A percentile compares a stretch with the other conserved stretches of the same genome.
These are phyloP conservation scores for Chytriomyces hyalinus DNA, from an alignment of 192 early-diverging fungal species.

Conservation along the genomic window DNA sequence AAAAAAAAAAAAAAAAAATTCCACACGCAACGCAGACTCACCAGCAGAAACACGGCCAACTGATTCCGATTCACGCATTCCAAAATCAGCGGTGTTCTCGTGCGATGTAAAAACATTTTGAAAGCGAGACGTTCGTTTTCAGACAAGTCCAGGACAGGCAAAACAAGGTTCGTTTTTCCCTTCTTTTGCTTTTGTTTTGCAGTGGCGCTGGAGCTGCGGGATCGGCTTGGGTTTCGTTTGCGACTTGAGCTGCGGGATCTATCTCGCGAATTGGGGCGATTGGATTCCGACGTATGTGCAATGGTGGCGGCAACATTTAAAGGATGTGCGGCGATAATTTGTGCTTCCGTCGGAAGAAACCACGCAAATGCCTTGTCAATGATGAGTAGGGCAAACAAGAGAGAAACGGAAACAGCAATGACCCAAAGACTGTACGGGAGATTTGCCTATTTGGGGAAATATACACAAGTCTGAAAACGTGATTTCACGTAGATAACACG, in stretches of 20 bases:
- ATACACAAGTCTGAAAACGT: background rate
- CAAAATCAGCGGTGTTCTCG: slow-evolving; percentile 61
- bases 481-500: background rate
- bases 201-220: background rate
- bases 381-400: slow-evolving; percentile 65
- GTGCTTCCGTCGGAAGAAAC: background rate
- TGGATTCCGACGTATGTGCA: background rate
- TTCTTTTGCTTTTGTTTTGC: no score
- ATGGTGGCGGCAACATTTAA: background rate
- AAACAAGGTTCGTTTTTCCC: no score
- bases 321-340: background rate
- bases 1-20: background rate
- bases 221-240: background rate
- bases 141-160: no score
- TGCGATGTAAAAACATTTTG: background rate
- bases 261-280: background rate
- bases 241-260: slow-evolving; percentile 50
- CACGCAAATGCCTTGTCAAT: slow-evolving; percentile 53
- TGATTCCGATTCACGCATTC: slow-evolving; percentile 81
- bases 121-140: no score
- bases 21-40: slow-evolving; percentile 32
- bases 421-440: slow-evolving; percentile 82
- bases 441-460: slow-evolving; percentile 53
- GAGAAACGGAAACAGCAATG: slow-evolving; percentile 67
- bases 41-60: slow-evolving; percentile 81